Evolutionary conservation across 495 filamentous ascomycete species (phyloP), one percentile per base, ranked within the genome.

Genomic region (Chlorociboria aeruginascens): DNA sequence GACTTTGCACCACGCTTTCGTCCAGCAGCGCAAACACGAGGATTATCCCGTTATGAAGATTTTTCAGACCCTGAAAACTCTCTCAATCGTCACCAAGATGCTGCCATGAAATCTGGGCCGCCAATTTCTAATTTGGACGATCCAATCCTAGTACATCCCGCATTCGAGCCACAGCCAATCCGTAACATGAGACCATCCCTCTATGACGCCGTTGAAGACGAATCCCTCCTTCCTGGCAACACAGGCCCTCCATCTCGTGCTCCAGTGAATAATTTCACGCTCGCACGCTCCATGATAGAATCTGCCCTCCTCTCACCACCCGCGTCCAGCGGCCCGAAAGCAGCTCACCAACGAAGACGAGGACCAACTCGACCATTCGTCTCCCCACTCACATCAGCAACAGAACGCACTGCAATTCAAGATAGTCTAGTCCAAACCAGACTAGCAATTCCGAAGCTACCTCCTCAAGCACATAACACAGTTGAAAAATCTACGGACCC

Each of bases 291-390:
- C 44, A 28, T 58, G 44, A 17, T 40, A n/a, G n/a, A 47, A 46
- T 14, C 31, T 35, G 13, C 7, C 31, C 42, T 43, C 13, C 13
- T 49, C n/a, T 46, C 42, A 13, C 32, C 41, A 46, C 41, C 46
- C 9, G 13, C 11, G 31, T 48, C 35, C 31, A 43, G 32, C 17
- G 25, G 40, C 1, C 32, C n/a, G n/a, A 44, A 44, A 33, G 28
- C 6, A 31, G 8, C 29, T 16, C 20, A 33, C 10, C 17, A 29
- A 32, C 12, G 42, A 44, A 9, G 13, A 32, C 10, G 32, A 16
- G 43, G 17, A 36, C 8, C 32, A 3, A 46, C 36, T 3, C 29
- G 38, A 33, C 61, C 61, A 12, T 67, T 69, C 48, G 50, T 63
- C 4, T 50, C 64, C 8, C 66, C 69, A 17, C 40, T 49, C 28